Base-by-base conservation (phyloP, 345 rosid genomes). In the Geranium rotundifolium region DNA sequence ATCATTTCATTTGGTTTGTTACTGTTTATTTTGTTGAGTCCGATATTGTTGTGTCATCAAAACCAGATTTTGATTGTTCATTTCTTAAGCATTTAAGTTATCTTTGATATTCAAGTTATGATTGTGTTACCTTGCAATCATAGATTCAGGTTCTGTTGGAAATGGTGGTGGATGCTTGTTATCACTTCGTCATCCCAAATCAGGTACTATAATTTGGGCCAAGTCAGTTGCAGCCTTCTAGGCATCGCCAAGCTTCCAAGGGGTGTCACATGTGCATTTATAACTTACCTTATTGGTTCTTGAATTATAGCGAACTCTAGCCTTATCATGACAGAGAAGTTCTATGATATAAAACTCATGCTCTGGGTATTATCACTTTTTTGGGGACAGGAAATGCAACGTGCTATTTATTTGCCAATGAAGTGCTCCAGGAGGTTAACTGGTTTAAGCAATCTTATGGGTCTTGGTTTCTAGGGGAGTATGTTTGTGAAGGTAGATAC, bases 401-500 rank as follows among this genome's bases (percentile, higher is more conserved):
- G 0, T 76, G 82, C 77, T 92, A 84, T 76, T 79, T 87, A 37
- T 70, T 84, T 13, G 57, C 14, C n/a, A 63, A 81, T 60, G 87
- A 71, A 41, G 63, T 75, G 70, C 87, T 89, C 62, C 96, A 82
- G 30, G 98, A 92, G 68, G 74, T 92, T 71, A 85, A 92, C 46
- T 83, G 91, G 89, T 87, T 87, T 67, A 92, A 92, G 81, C 91
- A 81, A 72, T 69, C 85, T 4, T 79, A 84, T 74, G 82, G 88
- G 59, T 92, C 98, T 67, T 92, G 98, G 98, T 87, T 92, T 73
- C 62, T 89, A 10, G 96, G 98, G 62, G 85, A 87, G 73, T 89
- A 87, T 71, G 74, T 87, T 61, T 84, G 76, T 65, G 72, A 84
- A 83, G 98, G 98, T 87, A 74, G 29, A 37, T 55, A n/a, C 20